Evolutionary conservation across 1,284 basidiomycete species (phyloP).

Genomic region (Naganishia sp.): DNA sequence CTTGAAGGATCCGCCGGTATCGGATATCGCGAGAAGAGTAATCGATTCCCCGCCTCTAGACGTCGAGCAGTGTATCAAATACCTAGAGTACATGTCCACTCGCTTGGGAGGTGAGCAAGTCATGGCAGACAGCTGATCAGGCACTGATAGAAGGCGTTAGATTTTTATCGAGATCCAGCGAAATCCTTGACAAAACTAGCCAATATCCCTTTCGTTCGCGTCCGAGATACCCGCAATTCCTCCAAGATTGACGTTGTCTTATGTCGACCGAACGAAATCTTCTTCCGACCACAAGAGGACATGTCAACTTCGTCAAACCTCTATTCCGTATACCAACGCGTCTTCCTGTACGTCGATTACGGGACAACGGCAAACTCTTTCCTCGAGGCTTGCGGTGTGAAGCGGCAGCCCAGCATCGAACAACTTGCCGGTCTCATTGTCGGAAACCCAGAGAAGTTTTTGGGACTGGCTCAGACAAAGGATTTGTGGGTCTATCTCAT

Average conservation of each 20-base stretch:
- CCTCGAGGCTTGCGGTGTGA: constrained; percentile 82
- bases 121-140: background rate
- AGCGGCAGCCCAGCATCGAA: constrained; percentile 68
- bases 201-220: constrained; percentile 31
- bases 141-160: background rate
- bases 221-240: constrained; percentile 7
- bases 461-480: constrained; percentile 25
- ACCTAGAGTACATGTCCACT: constrained; percentile 27
- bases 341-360: constrained; percentile 86
- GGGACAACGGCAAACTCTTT: constrained; percentile 80
- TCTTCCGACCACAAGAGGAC: constrained; percentile 41
- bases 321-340: constrained; percentile 44
- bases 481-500: constrained; percentile 25
- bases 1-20: constrained; percentile 69
- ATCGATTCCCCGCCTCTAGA: constrained; percentile 63
- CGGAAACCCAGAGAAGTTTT: constrained; percentile 30
- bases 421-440: constrained; percentile 24
- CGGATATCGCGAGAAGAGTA: constrained; percentile 66
- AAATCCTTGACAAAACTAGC: constrained; percentile 21
- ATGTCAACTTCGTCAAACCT: constrained; percentile 33
- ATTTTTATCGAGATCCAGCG: constrained; percentile 24
- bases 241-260: constrained; percentile 31
- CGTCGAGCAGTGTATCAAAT: constrained; percentile 36
- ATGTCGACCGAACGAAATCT: constrained; percentile 46
- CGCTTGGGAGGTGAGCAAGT: constrained; percentile 22